Evolutionary conservation across 257 asterid species (phyloP).

Genomic region (Ballota nigra): DNA sequence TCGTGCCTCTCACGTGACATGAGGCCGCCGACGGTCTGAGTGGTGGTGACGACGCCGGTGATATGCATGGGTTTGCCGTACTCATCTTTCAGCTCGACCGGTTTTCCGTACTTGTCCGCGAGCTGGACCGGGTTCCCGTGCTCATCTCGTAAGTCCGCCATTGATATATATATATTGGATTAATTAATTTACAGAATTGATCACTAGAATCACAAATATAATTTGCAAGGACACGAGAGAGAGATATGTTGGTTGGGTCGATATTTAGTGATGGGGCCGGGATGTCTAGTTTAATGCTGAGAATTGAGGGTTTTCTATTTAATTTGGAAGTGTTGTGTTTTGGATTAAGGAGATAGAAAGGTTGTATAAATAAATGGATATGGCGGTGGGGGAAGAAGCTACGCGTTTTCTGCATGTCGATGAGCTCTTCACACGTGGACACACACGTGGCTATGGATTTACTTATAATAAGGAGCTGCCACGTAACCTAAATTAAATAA

Average conservation of each 20-base stretch:
- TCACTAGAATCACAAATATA: background rate
- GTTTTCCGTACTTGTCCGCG: constrained; percentile 58
- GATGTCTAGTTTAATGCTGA: too few species aligned
- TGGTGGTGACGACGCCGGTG: constrained; percentile 59
- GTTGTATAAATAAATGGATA: background rate
- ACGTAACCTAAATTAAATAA: background rate
- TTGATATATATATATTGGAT: too few species aligned
- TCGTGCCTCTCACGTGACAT: background rate
- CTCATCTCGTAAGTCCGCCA: constrained; percentile 85
- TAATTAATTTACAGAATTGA: too few species aligned
- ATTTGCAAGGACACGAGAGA: background rate
- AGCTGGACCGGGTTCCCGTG: constrained; percentile 81
- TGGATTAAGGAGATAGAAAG: background rate
- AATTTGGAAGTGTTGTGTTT: background rate
- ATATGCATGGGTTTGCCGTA: constrained; percentile 76
- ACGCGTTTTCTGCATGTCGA: constrained; percentile 50
- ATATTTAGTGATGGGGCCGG: too few species aligned
- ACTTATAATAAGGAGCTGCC: constrained; percentile 24
- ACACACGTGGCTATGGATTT: constrained; percentile 30
- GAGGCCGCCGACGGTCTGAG: background rate
- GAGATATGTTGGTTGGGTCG: too few species aligned
- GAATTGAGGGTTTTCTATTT: background rate
- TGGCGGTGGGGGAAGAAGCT: constrained; percentile 27
- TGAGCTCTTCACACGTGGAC: constrained; percentile 38
- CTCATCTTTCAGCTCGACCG: constrained; percentile 66